Base-by-base conservation (phyloP, 495 filamentous ascomycete species). In the Pyronema omphalodes region DNA sequence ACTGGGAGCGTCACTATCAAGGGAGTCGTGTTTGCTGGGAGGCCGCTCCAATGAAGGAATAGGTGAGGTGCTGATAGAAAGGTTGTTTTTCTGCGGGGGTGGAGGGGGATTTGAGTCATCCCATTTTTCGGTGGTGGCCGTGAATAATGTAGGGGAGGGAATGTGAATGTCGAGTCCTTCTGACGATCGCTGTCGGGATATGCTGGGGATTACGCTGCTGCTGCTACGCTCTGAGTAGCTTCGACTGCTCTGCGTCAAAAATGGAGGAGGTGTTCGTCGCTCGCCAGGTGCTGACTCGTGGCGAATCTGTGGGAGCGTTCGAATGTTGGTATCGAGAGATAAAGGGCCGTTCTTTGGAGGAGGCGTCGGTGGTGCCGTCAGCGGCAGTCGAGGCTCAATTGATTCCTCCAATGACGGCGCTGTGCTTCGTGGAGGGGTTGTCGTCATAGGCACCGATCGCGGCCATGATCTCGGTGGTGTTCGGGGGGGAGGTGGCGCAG, bases 261-360 rank as follows among this genome's bases (percentile, higher is more conserved):
- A 29, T 29, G 23, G 23, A 29, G 23, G 23, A 29, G 23, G 23
- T 29, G 23, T 29, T 29, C 23, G 23, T 29, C 23, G 23, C 23
- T 29, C 23, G 23, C 23, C 23, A 29, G 23, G 23, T 29, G 23
- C 23, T 50, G 29, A 50, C 47, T 35, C 11, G 47, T 7, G 47
- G 47, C 45, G 50, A 19, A 18, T 60, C 58, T 60, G 53, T 48
- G 6, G 54, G 33, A 43, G 56, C 59, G 46, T 40, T 29, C 23
- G 29, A 15, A 49, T 57, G 14, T 53, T 45, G 51, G 55, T 62
- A 43, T 59, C 56, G 41, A 59, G 34, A 37, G 58, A 55, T 6
- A 59, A 39, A 40, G 50, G 37, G 7, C 35, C 50, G 36, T 53
- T 67, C 67, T 59, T 74, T 53, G 62, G 62, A 19, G 63, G 63